phyloP scores from a whole-genome alignment of 441 rosid species.

The Hura crepitans region DNA sequence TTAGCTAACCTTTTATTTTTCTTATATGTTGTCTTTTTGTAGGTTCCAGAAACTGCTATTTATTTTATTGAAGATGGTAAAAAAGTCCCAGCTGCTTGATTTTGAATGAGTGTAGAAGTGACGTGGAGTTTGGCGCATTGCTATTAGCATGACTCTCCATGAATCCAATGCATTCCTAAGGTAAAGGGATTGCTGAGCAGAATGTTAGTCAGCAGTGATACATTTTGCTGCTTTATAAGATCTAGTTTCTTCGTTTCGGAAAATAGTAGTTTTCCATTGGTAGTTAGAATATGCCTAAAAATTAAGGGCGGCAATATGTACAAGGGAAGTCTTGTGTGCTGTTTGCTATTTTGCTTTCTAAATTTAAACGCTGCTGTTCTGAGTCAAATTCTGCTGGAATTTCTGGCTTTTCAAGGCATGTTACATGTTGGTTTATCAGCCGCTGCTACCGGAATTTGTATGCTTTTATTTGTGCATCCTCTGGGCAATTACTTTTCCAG shows the following conservation, averaged over 20 bases:
- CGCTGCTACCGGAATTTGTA: background rate
- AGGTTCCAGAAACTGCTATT: constrained; percentile 80
- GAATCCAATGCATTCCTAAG: background rate
- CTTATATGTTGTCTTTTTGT: constrained; percentile 2
- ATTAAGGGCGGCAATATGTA: background rate
- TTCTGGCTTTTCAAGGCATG: background rate
- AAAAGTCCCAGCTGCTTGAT: constrained; percentile 51
- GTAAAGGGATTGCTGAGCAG: background rate
- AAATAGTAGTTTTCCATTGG: background rate
- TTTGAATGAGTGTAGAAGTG: background rate
- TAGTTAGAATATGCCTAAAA: background rate
- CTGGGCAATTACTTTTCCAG: constrained; percentile 5
- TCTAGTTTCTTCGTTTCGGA: background rate
- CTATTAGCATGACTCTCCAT: background rate
- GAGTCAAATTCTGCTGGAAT: background rate
- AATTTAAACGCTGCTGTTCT: background rate
- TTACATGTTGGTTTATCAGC: background rate
- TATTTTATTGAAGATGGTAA: constrained; percentile 85
- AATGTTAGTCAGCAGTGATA: background rate
- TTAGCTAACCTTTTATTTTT: background rate
- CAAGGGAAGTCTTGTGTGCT: background rate
- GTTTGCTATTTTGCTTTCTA: background rate
- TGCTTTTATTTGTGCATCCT: background rate
- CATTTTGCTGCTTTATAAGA: background rate
- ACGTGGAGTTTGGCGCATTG: background rate